Conservation (phyloP, 2,329 filamentous ascomycete genomes). For the Aspergillus vadensis region DNA sequence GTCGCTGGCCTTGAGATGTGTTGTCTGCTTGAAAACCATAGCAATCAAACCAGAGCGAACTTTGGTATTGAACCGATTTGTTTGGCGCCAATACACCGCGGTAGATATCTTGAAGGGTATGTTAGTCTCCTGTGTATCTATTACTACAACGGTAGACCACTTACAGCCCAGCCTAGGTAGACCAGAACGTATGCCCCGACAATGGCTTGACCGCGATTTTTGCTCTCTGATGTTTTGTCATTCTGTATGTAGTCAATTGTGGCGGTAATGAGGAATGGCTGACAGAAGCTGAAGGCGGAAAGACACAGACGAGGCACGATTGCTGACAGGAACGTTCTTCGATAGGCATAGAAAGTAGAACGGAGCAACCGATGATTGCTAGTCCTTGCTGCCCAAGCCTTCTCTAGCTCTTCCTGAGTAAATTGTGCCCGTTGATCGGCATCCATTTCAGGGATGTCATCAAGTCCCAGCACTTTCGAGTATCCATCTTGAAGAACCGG, state of each 20-base stretch:
- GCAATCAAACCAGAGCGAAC: conserved; percentile 37
- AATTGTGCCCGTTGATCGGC: not conserved
- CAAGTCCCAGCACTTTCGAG: not conserved
- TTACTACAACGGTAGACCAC: not conserved
- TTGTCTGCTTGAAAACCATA: conserved; percentile 49
- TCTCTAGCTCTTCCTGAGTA: not conserved
- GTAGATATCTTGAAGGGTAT: conserved; percentile 21
- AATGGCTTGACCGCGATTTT: conserved; percentile 27
- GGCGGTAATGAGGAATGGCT: conserved; percentile 31
- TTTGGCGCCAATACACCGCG: conserved; percentile 28
- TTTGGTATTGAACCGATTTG: conserved; percentile 32
- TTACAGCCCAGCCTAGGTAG: conserved; percentile 36
- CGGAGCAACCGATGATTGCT: not conserved
- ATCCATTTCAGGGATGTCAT: not conserved
- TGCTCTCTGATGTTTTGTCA: not conserved
- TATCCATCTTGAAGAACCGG: not conserved
- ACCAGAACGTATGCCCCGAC: conserved; percentile 35
- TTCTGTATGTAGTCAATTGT: not conserved
- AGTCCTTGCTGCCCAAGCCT: not conserved
- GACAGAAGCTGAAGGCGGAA: conserved; percentile 25
- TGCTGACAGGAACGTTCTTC: not conserved
- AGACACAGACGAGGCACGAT: not conserved
- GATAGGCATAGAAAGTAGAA: not conserved
- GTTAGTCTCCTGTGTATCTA: not conserved
- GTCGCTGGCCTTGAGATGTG: conserved; percentile 31